phyloP scores from a whole-genome alignment of 257 asterid genomes.

The Nicotiana otophora region DNA sequence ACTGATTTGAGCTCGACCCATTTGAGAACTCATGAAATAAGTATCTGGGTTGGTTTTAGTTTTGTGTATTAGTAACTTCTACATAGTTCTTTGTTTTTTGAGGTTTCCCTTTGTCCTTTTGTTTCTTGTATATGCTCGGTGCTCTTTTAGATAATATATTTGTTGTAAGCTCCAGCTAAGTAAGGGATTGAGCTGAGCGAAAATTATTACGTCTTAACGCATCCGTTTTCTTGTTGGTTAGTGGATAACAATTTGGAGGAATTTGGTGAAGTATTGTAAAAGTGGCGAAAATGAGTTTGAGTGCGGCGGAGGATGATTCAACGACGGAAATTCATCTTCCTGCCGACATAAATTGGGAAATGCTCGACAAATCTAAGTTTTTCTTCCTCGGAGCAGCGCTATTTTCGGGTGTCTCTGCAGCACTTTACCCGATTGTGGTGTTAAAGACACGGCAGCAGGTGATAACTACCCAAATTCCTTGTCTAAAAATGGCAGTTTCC shows the following conservation, averaged over 20 bases:
- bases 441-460: conserved; percentile 88
- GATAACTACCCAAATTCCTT: conserved; percentile 41
- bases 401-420: conserved; percentile 81
- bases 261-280: conserved; percentile 71
- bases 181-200: neutral
- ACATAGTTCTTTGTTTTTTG: neutral
- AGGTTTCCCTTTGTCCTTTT: neutral
- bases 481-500: conserved; percentile 64
- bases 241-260: conserved; percentile 38
- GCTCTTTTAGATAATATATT: neutral
- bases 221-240: no score
- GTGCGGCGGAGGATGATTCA: conserved; percentile 76
- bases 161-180: neutral
- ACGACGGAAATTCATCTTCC: conserved; percentile 84
- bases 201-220: no score
- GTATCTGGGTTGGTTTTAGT: conserved; percentile 19
- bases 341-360: conserved; percentile 95
- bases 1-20: conserved; percentile 25
- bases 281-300: conserved; percentile 88
- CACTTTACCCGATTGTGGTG: conserved; percentile 78
- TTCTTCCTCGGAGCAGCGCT: conserved; percentile 90
- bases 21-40: conserved; percentile 11
- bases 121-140: no score
- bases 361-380: conserved; percentile 94
- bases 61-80: neutral